Percentiles rank a stretch among this genome's conserved stretches.
phyloP scores from a whole-genome alignment of 2,329 filamentous ascomycete genomes.

The Calonectria multiphialidica region DNA sequence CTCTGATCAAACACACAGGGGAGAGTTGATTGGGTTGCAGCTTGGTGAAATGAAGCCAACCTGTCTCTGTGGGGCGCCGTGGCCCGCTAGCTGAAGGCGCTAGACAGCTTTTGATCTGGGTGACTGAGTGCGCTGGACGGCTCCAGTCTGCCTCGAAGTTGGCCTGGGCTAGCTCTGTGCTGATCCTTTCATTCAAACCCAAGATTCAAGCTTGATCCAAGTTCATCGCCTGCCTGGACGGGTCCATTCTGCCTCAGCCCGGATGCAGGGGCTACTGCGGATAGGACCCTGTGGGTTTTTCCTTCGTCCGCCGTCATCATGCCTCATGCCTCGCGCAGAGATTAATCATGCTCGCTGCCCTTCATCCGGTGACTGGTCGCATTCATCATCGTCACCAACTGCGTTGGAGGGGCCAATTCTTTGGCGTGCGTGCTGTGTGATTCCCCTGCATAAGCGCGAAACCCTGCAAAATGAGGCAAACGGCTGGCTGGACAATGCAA shows the following conservation, averaged over 20 bases:
- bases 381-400: background rate
- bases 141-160: background rate
- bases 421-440: conserved; percentile 1
- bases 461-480: conserved; percentile 1
- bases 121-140: background rate
- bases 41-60: conserved; percentile 17
- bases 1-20: conserved; percentile 1
- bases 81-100: conserved; percentile 21
- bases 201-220: conserved; percentile 11
- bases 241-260: background rate
- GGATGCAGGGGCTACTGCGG: background rate
- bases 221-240: background rate
- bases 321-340: background rate
- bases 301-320: background rate
- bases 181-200: background rate
- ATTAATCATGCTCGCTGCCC: background rate
- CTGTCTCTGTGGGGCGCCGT: background rate
- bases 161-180: background rate
- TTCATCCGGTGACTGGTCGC: background rate
- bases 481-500: background rate
- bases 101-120: background rate
- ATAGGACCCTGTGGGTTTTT: background rate
- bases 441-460: conserved; percentile 10
- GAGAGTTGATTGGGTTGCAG: background rate
- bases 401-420: background rate